phyloP scores from a whole-genome alignment of 345 rosid species.

The Populus alba region DNA sequence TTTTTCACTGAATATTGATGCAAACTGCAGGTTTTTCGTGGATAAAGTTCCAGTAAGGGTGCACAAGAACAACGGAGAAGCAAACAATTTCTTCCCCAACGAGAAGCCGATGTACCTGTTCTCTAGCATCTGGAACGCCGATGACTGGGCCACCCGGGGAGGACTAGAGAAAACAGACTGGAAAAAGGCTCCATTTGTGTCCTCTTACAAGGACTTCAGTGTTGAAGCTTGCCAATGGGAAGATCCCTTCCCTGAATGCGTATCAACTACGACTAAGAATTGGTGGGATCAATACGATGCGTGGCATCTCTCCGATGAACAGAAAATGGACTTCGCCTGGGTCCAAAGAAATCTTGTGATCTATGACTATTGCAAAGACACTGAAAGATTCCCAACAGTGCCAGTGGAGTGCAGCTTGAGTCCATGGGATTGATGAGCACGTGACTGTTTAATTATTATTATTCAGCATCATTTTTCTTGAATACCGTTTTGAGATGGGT shows the following conservation, averaged over 20 bases:
- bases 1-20: not conserved
- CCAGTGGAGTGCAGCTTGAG: slow-evolving; percentile 84
- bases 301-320: slow-evolving; percentile 78
- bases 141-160: slow-evolving; percentile 96
- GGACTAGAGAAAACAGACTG: slow-evolving; percentile 94
- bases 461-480: not conserved
- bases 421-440: slow-evolving; percentile 53
- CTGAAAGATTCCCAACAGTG: slow-evolving; percentile 49
- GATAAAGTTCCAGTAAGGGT: slow-evolving; percentile 80
- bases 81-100: slow-evolving; percentile 84
- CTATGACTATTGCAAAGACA: slow-evolving; percentile 81
- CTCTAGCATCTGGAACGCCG: slow-evolving; percentile 97
- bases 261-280: slow-evolving; percentile 73
- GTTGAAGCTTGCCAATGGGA: slow-evolving; percentile 90
- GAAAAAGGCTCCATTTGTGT: slow-evolving; percentile 84
- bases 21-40: slow-evolving; percentile 59
- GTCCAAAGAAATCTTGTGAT: slow-evolving; percentile 83
- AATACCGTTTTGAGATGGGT: not conserved
- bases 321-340: slow-evolving; percentile 87
- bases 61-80: slow-evolving; percentile 70
- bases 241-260: slow-evolving; percentile 85
- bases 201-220: slow-evolving; percentile 79
- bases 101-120: slow-evolving; percentile 95
- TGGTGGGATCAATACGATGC: slow-evolving; percentile 96
- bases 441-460: no score